Evolutionary conservation across 345 rosid species (phyloP), one percentile per base, ranked within the genome.

Genomic region (Euphorbia tirucalli): DNA sequence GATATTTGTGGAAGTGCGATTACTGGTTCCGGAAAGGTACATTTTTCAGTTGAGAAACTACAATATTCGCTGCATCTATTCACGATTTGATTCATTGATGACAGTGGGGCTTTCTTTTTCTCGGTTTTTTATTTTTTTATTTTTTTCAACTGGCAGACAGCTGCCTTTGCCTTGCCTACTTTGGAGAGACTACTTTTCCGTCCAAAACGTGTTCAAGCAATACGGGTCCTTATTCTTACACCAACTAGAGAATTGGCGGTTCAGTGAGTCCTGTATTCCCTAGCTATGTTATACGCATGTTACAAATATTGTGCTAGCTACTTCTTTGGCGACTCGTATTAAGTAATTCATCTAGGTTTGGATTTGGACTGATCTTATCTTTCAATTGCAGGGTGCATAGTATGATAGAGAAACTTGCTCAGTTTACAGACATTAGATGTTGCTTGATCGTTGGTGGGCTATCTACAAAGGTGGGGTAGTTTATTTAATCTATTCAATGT

Each of bases 21-120:
- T 66, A 95, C 99, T 75, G 99, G 99, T 71, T 95, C 99, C 6
- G 99, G 99, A 22, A 92, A 95, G 97, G 99, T 95, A 74, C 49
- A 7, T 44, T 50, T 0, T 54, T 11, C n/a, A 30, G 37, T 63
- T 9, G 0, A 3, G 69, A 9, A 44, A 32, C 35, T 30, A 31
- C 18, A 15, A 31, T 4, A 25, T 60, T 22, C n/a, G 16, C 25
- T 37, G 46, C 13, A 10, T 54, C 41, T 52, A 19, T 52, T 52
- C 24, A 52, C 25, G 19, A n/a, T 52, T 52, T n/a, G 57, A 19
- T 52, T n/a, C n/a, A n/a, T n/a, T n/a, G n/a, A n/a, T 41, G 44
- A 41, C 9, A 41, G 44, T 6, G 44, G 11, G 44, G 9, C 10
- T 41, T 41, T 41, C 9, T 41, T 41, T 41, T 41, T 11, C 44